Evolutionary conservation across 2,329 filamentous ascomycete species (phyloP), one percentile per base, ranked within the genome.

Genomic region (Furcasterigmium furcatum): DNA sequence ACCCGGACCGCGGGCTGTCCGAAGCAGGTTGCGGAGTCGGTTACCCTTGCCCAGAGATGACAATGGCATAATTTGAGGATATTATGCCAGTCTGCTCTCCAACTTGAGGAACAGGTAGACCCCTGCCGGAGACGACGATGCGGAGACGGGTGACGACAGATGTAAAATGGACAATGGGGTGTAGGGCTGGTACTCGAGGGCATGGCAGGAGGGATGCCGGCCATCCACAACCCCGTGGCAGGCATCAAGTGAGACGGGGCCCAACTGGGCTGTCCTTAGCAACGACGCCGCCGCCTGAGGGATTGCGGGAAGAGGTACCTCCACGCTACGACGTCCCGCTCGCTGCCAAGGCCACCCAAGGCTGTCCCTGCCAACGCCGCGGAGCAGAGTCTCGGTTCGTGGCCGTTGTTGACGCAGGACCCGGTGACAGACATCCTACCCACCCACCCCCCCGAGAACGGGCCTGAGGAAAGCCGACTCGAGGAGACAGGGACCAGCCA

Each of bases 61-160:
- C 68, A 66, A 70, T 68, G 71, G 73, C 69, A 77, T 77, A 78
- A 78, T 75, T 77, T 74, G 74, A 67, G 65, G 70, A 76, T 77
- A 72, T 78, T 77, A 79, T 77, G 74, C 72, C 70, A 73, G 67
- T 35, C 41, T 21, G 30, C 21, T 34, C 30, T 41, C 71, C 67
- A 65, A 68, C 74, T 76, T 73, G 76, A 74, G 72, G 73, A 74
- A 70, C 67, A 66, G 64, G 61, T 66, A 60, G 60, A 59, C 61
- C 59, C 58, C 55, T 60, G 65, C 59, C 57, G 59, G 59, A 62
- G 58, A 58, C 56, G 59, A 67, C 68, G 68, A 71, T 71, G 67
- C 63, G 67, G 34, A 36, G 34, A 18, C 16, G 34, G 34, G 34
- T 36, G 34, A 67, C 64, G 58, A 56, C 21, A 29, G 24, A 27